Conservation (phyloP, 305 asterid species). For the Fraxinus platypoda region DNA sequence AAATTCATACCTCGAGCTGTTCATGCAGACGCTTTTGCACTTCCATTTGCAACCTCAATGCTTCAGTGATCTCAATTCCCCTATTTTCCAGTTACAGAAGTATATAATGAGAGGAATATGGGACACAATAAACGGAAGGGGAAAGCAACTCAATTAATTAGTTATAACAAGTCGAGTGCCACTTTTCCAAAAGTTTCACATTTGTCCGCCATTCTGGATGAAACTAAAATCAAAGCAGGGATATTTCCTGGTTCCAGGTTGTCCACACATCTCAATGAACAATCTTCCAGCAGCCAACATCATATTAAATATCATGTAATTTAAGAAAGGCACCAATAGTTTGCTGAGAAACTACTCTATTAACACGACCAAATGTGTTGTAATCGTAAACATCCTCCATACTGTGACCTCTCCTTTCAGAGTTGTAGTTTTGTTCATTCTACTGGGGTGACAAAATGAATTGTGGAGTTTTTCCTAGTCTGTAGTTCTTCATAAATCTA, state of each 20-base stretch:
- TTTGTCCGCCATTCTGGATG: background rate
- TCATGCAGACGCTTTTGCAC: slow-evolving; percentile 89
- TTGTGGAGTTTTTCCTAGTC: background rate
- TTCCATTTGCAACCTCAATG: slow-evolving; percentile 81
- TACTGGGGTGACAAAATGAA: background rate
- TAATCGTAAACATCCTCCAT: slow-evolving; percentile 4
- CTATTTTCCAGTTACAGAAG: slow-evolving; percentile 39
- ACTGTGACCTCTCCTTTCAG: background rate
- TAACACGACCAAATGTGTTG: background rate
- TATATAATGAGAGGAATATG: slow-evolving; percentile 12
- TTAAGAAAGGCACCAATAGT: background rate
- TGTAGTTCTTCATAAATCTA: background rate
- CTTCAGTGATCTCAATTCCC: slow-evolving; percentile 86
- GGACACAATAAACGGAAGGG: background rate
- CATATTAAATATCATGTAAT: background rate
- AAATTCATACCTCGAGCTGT: slow-evolving; percentile 75
- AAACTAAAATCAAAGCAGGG: slow-evolving; percentile 2
- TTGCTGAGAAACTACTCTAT: background rate
- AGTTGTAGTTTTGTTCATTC: background rate
- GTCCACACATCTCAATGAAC: background rate
- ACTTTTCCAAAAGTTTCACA: slow-evolving; percentile 6
- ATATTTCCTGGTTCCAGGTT: background rate
- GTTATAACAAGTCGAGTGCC: background rate
- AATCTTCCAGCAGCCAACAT: background rate
- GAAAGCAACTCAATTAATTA: background rate